Conservation (phyloP, 1,139 yeast species). For the Candida tropicalis region DNA sequence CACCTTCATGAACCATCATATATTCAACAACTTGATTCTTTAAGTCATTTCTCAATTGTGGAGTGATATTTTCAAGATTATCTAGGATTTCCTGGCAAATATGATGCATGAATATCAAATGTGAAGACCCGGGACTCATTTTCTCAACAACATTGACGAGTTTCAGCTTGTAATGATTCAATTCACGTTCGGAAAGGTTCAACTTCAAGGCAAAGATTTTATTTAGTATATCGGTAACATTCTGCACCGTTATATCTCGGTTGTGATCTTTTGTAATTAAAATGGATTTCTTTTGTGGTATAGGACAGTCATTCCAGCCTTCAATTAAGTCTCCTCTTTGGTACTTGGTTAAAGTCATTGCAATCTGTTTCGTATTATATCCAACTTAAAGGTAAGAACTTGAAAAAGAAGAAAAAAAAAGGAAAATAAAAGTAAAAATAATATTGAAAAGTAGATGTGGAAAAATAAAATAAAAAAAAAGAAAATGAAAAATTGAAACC, state of each 20-base stretch:
- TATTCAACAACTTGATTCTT: slow-evolving; percentile 40
- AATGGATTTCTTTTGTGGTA: slow-evolving; percentile 6
- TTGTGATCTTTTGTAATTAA: slow-evolving; percentile 6
- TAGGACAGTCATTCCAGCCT: slow-evolving; percentile 54
- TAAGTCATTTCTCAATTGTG: slow-evolving; percentile 13
- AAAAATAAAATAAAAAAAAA: too few relatives aligned
- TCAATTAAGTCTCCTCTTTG: slow-evolving; percentile 45
- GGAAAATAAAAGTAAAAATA: too few relatives aligned
- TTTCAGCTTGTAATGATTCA: slow-evolving; percentile 37
- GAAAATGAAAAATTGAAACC: too few relatives aligned
- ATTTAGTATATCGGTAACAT: slow-evolving; percentile 16
- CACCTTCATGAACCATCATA: slow-evolving; percentile 54
- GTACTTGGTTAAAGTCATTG: slow-evolving; percentile 37
- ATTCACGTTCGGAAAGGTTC: slow-evolving; percentile 35
- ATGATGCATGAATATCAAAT: slow-evolving; percentile 22
- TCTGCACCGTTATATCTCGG: slow-evolving; percentile 5
- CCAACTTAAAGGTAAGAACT: too few relatives aligned
- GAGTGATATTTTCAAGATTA: slow-evolving; percentile 3
- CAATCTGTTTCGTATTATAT: too few relatives aligned
- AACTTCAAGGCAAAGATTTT: slow-evolving; percentile 21
- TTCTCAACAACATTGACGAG: slow-evolving; percentile 22
- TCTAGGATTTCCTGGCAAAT: slow-evolving; percentile 15
- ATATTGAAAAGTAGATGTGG: too few relatives aligned
- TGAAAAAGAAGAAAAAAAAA: not conserved
- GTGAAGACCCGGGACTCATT: slow-evolving; percentile 15